Evolutionary conservation across 495 filamentous ascomycete genomes (phyloP).

Genomic region (Lasiosphaeria hispida): DNA sequence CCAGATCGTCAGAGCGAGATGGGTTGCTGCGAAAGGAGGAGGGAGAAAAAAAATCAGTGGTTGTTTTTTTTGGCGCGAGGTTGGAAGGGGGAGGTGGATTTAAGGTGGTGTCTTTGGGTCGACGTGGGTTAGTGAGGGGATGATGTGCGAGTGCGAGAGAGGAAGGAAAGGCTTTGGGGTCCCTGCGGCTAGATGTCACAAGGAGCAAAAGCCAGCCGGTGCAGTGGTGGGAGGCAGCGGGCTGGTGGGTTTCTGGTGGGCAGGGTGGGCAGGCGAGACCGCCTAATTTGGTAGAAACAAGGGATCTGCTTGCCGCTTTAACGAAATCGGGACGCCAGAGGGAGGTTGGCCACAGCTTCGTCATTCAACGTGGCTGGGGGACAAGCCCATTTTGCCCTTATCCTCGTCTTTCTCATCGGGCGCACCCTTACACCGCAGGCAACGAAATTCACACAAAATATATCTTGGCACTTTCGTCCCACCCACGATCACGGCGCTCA

Average conservation of each 20-base stretch:
- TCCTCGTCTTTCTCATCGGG: no score
- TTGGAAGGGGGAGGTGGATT: constrained; percentile 52
- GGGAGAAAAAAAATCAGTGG: constrained; percentile 38
- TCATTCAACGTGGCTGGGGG: constrained; percentile 30
- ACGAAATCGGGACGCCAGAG: constrained; percentile 16
- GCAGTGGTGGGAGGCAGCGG: constrained; percentile 19
- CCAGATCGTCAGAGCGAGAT: constrained; percentile 41
- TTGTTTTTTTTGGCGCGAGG: constrained; percentile 33
- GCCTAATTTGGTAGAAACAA: constrained; percentile 37
- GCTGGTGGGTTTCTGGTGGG: constrained; percentile 18
- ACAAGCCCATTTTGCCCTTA: not conserved
- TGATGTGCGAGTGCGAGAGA: constrained; percentile 28
- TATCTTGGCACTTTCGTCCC: constrained; percentile 14
- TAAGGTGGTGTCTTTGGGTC: constrained; percentile 44
- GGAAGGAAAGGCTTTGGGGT: constrained; percentile 28
- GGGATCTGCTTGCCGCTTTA: constrained; percentile 38
- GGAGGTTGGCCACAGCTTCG: constrained; percentile 26
- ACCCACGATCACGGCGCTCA: not conserved
- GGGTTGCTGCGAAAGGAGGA: constrained; percentile 36
- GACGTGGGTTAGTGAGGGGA: constrained; percentile 31
- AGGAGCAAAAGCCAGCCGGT: constrained; percentile 14
- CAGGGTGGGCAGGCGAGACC: constrained; percentile 29
- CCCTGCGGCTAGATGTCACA: constrained; percentile 31
- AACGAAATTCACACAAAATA: not conserved
- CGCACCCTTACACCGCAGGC: not conserved